Evolutionary conservation across 2,329 filamentous ascomycete species (phyloP).

Genomic region (Cladosporium sp.): DNA sequence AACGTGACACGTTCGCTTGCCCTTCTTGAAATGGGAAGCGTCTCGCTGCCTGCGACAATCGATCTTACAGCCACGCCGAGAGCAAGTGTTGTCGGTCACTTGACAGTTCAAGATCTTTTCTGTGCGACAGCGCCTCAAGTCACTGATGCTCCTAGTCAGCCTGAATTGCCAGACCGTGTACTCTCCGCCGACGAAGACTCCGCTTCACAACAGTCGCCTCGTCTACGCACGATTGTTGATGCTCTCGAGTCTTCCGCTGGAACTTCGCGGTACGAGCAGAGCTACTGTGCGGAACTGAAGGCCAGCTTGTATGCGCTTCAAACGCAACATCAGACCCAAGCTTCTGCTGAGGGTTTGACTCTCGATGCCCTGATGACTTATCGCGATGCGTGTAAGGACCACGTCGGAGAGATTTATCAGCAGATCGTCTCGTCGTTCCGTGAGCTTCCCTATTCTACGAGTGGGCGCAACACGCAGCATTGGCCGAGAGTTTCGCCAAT

Average conservation of each 20-base stretch:
- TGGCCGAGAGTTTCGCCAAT: slow-evolving; percentile 51
- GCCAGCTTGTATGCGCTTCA: neutral
- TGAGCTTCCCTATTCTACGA: neutral
- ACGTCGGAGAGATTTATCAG: neutral
- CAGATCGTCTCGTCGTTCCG: neutral
- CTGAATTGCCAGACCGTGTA: no score
- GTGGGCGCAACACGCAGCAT: slow-evolving; percentile 35
- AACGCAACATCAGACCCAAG: neutral
- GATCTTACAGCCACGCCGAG: no score
- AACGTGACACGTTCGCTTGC: neutral
- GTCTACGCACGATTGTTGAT: neutral
- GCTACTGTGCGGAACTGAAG: neutral
- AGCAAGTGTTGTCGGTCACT: neutral
- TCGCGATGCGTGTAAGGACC: neutral
- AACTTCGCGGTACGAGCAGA: slow-evolving; percentile 14
- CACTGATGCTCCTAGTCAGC: no score
- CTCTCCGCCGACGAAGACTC: no score
- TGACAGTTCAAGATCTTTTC: slow-evolving; percentile 21
- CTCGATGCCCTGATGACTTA: neutral
- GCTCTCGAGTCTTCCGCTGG: neutral
- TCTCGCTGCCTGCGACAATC: no score
- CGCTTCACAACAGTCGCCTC: no score
- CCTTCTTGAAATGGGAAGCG: no score
- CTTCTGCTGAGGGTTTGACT: neutral
- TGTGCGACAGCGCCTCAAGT: neutral